Evolutionary conservation across 2,329 filamentous ascomycete species (phyloP).

Genomic region (Westerdykella sp.): DNA sequence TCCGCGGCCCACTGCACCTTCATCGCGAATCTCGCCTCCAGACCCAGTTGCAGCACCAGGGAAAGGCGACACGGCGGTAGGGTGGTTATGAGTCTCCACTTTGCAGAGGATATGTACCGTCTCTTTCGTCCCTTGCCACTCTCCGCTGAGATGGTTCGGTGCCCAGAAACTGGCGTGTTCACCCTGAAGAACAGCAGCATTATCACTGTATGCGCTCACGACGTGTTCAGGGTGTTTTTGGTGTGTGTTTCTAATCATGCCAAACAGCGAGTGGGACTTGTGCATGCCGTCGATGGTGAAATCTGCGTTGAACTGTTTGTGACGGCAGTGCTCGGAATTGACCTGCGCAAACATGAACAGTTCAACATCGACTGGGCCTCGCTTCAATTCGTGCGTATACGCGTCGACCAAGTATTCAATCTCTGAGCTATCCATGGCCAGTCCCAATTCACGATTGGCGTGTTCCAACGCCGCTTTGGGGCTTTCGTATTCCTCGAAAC

Average conservation of each 20-base stretch:
- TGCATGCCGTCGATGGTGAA: conserved; percentile 88
- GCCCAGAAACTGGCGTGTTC: conserved; percentile 73
- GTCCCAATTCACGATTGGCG: conserved; percentile 76
- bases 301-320: conserved; percentile 92
- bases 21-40: conserved; percentile 91
- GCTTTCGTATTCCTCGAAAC: conserved; percentile 57
- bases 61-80: conserved; percentile 89
- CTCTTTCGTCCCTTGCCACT: conserved; percentile 84
- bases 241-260: conserved; percentile 96
- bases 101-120: conserved; percentile 82
- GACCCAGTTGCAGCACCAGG: conserved; percentile 91
- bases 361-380: conserved; percentile 79
- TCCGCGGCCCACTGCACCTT: conserved; percentile 87
- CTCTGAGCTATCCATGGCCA: conserved; percentile 81
- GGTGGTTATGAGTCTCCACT: conserved; percentile 97
- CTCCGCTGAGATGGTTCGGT: conserved; percentile 76
- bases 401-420: conserved; percentile 91
- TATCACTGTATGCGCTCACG: conserved; percentile 96
- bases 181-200: conserved; percentile 84
- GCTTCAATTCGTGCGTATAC: conserved; percentile 59
- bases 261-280: conserved; percentile 78
- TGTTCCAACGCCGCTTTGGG: conserved; percentile 69
- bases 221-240: conserved; percentile 68
- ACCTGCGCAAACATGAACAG: conserved; percentile 99
- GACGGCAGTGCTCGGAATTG: conserved; percentile 88